Evolutionary conservation across 2,329 filamentous ascomycete genomes (phyloP).

Genomic region (Trichoderma arundinaceum): DNA sequence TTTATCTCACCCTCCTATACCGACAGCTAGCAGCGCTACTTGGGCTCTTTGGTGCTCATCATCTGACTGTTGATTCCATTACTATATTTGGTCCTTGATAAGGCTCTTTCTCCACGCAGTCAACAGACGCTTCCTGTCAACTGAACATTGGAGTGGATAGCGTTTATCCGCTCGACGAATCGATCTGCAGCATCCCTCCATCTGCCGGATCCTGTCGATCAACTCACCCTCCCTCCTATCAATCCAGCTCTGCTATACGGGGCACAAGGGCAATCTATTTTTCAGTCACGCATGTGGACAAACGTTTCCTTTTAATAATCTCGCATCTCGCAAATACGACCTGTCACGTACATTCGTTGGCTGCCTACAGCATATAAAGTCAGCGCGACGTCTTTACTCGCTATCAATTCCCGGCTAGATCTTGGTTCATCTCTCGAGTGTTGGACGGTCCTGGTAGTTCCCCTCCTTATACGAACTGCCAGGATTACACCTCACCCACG

Average conservation of each 20-base stretch:
- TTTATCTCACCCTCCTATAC: conserved; percentile 26
- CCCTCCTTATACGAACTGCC: conserved; percentile 26
- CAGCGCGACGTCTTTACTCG: background rate
- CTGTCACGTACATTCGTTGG: background rate
- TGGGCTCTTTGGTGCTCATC: conserved; percentile 9
- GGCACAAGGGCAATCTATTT: conserved; percentile 18
- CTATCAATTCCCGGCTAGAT: background rate
- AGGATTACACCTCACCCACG: conserved; percentile 26
- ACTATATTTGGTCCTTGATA: conserved; percentile 15
- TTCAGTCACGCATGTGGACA: conserved; percentile 22
- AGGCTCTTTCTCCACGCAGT: no score
- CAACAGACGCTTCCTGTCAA: conserved; percentile 15
- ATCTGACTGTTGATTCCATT: conserved; percentile 27
- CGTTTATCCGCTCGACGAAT: conserved; percentile 17
- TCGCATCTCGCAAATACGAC: conserved; percentile 3
- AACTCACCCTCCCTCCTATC: conserved; percentile 18
- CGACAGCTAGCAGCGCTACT: background rate
- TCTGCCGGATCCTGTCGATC: conserved; percentile 32
- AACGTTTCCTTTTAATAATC: background rate
- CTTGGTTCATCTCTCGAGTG: conserved; percentile 1
- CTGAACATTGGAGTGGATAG: conserved; percentile 22
- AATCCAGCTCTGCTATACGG: background rate
- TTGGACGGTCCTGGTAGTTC: conserved; percentile 30
- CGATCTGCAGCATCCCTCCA: conserved; percentile 28
- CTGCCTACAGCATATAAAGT: conserved; percentile 12